Base-by-base conservation (phyloP, 768 basidiomycete species). In the Asterophora parasitica region DNA sequence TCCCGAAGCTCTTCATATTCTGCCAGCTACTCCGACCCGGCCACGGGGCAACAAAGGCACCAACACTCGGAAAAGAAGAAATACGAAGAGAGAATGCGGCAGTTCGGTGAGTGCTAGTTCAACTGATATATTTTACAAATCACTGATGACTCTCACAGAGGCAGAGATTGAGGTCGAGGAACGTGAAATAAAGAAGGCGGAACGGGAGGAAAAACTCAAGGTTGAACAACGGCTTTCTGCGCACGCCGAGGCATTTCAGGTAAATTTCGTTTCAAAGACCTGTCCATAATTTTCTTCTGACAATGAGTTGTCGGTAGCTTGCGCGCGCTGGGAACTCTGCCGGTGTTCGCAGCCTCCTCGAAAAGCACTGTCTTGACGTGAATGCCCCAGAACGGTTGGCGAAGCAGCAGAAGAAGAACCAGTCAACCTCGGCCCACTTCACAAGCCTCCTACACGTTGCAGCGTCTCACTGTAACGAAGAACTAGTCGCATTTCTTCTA, bases 381-480 rank as follows among this genome's bases (percentile, higher is more conserved):
- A 67, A 53, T 36, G 49, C 55, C 9, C 65, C 58, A n/a, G 65
- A 61, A 58, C 59, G 58, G 46, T 34, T 46, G 39, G 32, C 52
- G 35, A 63, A 58, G 42, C 32, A 42, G 19, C 52, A 48, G 28
- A 57, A 61, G 42, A 65, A 61, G 44, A 54, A 46, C 11, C 49
- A 57, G 16, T 30, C 50, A 20, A 28, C 45, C 35, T 33, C 50
- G 26, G 26, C 45, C 35, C 60, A 56, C 17, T 60, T 56, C 37
- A 64, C 67, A 50, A 62, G 64, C 4, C 49, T 72, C 20, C 56
- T 71, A 19, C 70, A 72, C 55, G 62, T 65, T 50, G 67, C 65
- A n/a, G 65, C 64, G 19, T 56, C 64, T 32, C 49, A 51, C 16
- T 69, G 64, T 48, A 63, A 68, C 27, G 63, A 62, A 38, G 51